These are phyloP conservation scores for Tricholoma terreum DNA, from an alignment of 768 basidiomycete genomes.

Conservation along the genomic window DNA sequence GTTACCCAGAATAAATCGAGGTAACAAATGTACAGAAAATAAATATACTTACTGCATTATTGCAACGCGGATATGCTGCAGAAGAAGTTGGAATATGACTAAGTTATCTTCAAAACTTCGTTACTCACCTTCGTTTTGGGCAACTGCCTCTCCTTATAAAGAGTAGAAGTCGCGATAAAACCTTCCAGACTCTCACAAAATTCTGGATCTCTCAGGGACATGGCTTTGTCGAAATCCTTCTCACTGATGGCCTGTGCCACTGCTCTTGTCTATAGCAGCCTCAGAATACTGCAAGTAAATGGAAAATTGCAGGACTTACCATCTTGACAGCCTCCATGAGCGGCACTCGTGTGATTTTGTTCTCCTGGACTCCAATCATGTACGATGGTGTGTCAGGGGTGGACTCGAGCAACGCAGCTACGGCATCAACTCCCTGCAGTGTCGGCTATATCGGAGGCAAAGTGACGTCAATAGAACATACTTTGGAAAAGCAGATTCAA, in stretches of 20 bases:
- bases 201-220: slow-evolving; percentile 88
- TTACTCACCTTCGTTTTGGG: slow-evolving; percentile 45
- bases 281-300: neutral
- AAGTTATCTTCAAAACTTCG: neutral
- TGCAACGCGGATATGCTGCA: slow-evolving; percentile 71
- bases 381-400: slow-evolving; percentile 91
- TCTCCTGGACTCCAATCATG: slow-evolving; percentile 95
- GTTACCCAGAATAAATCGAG: slow-evolving; percentile 5
- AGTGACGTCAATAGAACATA: neutral
- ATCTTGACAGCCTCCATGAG: slow-evolving; percentile 90
- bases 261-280: slow-evolving; percentile 64
- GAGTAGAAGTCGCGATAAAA: slow-evolving; percentile 71
- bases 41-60: slow-evolving; percentile 76
- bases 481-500: neutral
- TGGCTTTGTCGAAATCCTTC: slow-evolving; percentile 84
- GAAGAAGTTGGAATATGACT: slow-evolving; percentile 9
- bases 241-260: slow-evolving; percentile 79
- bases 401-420: slow-evolving; percentile 81
- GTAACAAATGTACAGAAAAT: neutral
- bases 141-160: slow-evolving; percentile 52
- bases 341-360: slow-evolving; percentile 90
- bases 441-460: slow-evolving; percentile 61
- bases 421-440: slow-evolving; percentile 93
- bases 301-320: slow-evolving; percentile 41
- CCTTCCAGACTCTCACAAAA: slow-evolving; percentile 84